Percentiles rank a stretch among this genome's conserved stretches.
These are phyloP conservation scores for Scolecobasidium constrictum DNA, from an alignment of 2,329 filamentous ascomycete genomes.

Conservation along the genomic window DNA sequence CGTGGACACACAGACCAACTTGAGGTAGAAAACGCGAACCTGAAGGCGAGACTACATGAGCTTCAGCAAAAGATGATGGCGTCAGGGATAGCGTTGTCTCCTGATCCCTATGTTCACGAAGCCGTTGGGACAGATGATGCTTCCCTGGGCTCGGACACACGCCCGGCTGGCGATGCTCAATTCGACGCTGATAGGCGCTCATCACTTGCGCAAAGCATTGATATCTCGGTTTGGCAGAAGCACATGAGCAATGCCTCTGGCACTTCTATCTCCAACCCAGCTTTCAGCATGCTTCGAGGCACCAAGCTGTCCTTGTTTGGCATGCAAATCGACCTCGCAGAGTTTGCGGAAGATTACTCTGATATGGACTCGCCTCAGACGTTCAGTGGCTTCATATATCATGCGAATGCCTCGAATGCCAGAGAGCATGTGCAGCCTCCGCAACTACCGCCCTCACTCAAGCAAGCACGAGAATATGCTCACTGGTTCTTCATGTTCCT, in stretches of 20 bases:
- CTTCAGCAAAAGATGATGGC: conserved; percentile 23
- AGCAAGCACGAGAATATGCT: conserved; percentile 56
- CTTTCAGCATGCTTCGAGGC: conserved; percentile 61
- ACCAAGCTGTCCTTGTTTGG: conserved; percentile 70
- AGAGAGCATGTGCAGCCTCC: conserved; percentile 29
- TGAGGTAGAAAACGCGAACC: conserved; percentile 58
- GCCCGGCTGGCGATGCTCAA: background rate
- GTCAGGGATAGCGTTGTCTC: conserved; percentile 4
- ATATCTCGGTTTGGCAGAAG: background rate
- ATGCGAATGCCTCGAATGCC: conserved; percentile 36
- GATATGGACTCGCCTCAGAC: conserved; percentile 57
- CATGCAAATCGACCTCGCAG: conserved; percentile 66
- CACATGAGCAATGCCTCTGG: conserved; percentile 2
- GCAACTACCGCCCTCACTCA: conserved; percentile 48
- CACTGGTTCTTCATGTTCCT: conserved; percentile 67
- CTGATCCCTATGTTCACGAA: background rate
- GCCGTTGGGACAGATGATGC: background rate
- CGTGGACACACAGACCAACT: conserved; percentile 69
- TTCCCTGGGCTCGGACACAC: background rate
- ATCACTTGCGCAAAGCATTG: background rate
- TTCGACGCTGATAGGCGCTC: background rate
- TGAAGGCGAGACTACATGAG: conserved; percentile 52
- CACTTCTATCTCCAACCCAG: background rate
- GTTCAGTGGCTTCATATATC: conserved; percentile 55
- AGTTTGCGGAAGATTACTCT: conserved; percentile 56